Percentiles rank a stretch among this genome's conserved stretches.
phyloP scores from a whole-genome alignment of 179 eudicot genomes.

The Spergularia azorica region DNA sequence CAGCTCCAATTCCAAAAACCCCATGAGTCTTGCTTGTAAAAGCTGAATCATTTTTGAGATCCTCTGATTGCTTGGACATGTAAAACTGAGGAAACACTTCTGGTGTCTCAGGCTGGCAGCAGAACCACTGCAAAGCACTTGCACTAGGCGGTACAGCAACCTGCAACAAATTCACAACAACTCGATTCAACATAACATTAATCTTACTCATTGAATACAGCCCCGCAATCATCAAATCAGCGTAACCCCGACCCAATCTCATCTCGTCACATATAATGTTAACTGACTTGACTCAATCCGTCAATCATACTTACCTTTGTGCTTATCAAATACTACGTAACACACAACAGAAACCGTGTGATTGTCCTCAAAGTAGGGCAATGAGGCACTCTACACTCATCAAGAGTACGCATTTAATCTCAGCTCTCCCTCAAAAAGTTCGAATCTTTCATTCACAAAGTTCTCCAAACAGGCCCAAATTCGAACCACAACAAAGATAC shows the following conservation, averaged over 20 bases:
- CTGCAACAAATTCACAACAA: conserved; percentile 35
- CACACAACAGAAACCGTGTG: neutral
- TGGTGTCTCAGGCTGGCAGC: conserved; percentile 64
- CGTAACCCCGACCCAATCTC: neutral
- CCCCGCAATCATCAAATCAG: neutral
- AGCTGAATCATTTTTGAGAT: conserved; percentile 35
- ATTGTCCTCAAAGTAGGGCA: neutral
- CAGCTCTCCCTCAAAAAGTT: neutral
- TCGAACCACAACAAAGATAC: neutral
- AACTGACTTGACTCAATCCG: neutral
- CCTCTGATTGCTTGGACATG: conserved; percentile 53
- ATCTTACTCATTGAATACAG: neutral
- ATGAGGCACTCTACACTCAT: neutral
- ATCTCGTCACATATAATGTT: neutral
- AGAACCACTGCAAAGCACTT: conserved; percentile 78
- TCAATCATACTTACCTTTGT: neutral
- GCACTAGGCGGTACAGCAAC: conserved; percentile 83
- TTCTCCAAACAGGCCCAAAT: neutral
- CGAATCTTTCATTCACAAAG: neutral
- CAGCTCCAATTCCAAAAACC: conserved; percentile 81
- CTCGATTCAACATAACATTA: neutral
- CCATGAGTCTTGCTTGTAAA: conserved; percentile 46
- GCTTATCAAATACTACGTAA: neutral
- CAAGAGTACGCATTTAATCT: neutral
- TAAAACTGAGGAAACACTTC: conserved; percentile 80